phyloP scores from a whole-genome alignment of 2,329 filamentous ascomycete species.

The Penicillium digitatum region DNA sequence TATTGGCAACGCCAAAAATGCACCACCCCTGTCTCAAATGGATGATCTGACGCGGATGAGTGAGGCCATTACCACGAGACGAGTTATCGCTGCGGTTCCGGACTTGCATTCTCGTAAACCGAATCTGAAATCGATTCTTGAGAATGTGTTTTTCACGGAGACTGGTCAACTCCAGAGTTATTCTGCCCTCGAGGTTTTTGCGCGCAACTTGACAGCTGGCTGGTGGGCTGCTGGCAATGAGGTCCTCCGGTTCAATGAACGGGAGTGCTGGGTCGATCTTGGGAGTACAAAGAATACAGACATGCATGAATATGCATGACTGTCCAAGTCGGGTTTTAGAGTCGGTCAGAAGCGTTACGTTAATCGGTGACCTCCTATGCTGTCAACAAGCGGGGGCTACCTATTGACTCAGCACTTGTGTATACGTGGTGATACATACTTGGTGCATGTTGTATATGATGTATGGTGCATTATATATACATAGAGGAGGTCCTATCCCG shows the following conservation, averaged over 20 bases:
- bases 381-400: neutral
- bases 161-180: constrained; percentile 29
- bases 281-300: neutral
- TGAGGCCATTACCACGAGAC: constrained; percentile 35
- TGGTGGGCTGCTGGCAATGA: constrained; percentile 63
- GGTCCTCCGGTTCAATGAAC: constrained; percentile 57
- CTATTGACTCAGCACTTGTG: neutral
- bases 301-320: neutral
- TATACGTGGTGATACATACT: neutral
- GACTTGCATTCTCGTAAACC: constrained; percentile 65
- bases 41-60: constrained; percentile 10
- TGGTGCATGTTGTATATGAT: neutral
- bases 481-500: neutral
- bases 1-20: constrained; percentile 11
- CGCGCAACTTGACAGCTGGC: constrained; percentile 55
- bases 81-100: constrained; percentile 56
- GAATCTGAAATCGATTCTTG: constrained; percentile 54
- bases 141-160: constrained; percentile 41
- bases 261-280: constrained; percentile 47
- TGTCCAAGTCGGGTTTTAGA: neutral
- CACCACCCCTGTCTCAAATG: neutral
- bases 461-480: neutral
- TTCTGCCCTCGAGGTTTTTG: constrained; percentile 58
- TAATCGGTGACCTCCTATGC: neutral
- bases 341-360: neutral